A percentile compares a stretch with the other conserved stretches of the same genome.
Evolutionary conservation across 1,284 basidiomycete genomes (phyloP).

Genomic region (Anthracocystis panici-leucophaei): DNA sequence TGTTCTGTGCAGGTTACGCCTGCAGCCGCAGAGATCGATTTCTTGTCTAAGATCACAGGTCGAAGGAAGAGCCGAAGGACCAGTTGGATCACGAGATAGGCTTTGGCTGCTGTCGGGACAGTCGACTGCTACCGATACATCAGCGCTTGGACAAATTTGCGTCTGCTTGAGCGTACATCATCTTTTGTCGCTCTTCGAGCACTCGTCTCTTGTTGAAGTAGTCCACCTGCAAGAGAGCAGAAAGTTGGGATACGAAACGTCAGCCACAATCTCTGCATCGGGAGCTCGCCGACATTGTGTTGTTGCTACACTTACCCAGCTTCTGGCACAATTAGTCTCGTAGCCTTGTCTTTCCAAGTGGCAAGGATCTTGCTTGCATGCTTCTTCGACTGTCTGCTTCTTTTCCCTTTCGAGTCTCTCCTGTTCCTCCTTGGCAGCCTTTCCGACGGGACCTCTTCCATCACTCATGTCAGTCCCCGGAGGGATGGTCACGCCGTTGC

Average conservation of each 20-base stretch:
- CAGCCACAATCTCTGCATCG: not conserved
- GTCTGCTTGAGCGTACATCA: slow-evolving; percentile 57
- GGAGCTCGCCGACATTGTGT: not conserved
- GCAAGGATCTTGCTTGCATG: slow-evolving; percentile 62
- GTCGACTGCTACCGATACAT: not conserved
- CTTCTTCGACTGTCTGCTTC: slow-evolving; percentile 32
- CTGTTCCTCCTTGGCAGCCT: slow-evolving; percentile 52
- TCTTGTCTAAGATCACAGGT: not conserved
- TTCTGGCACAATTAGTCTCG: slow-evolving; percentile 63
- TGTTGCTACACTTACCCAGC: slow-evolving; percentile 62
- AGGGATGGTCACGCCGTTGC: slow-evolving; percentile 56
- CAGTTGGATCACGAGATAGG: not conserved
- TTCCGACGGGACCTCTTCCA: slow-evolving; percentile 55
- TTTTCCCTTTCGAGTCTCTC: slow-evolving; percentile 43
- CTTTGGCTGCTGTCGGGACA: not conserved
- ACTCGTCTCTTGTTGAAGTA: slow-evolving; percentile 69
- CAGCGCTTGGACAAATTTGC: slow-evolving; percentile 13
- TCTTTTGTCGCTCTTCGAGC: slow-evolving; percentile 64
- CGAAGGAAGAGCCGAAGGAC: not conserved
- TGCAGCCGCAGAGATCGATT: not conserved
- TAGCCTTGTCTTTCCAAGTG: slow-evolving; percentile 50
- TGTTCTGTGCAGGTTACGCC: not conserved
- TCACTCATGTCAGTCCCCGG: slow-evolving; percentile 67
- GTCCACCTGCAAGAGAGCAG: slow-evolving; percentile 50
- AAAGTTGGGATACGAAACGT: not conserved